phyloP scores from a whole-genome alignment of 345 rosid genomes.

The Citrus maxima region DNA sequence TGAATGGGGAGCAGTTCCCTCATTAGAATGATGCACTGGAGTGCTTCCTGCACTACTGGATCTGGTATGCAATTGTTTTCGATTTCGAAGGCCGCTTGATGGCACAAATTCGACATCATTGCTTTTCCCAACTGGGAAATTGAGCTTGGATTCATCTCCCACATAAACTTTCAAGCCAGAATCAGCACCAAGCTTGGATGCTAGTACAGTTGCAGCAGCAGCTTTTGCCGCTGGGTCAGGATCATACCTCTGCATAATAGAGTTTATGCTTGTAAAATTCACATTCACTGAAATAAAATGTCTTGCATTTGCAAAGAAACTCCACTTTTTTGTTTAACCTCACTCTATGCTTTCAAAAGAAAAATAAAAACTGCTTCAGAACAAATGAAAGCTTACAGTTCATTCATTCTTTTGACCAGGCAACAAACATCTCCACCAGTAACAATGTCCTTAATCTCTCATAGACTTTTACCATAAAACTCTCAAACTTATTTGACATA shows the following conservation, averaged over 20 bases:
- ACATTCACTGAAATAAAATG: neutral
- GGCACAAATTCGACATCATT: constrained; percentile 58
- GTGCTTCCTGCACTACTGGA: constrained; percentile 50
- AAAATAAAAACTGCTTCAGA: neutral
- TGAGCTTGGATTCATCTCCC: constrained; percentile 56
- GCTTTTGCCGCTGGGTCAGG: constrained; percentile 98
- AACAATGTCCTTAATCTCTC: neutral
- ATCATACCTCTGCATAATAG: constrained; percentile 74
- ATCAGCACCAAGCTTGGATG: constrained; percentile 92
- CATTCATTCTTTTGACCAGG: neutral
- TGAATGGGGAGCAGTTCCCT: constrained; percentile 43
- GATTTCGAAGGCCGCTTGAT: constrained; percentile 66
- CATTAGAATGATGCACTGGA: constrained; percentile 38
- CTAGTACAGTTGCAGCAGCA: constrained; percentile 94
- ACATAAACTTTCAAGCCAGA: constrained; percentile 78
- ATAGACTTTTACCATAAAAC: neutral
- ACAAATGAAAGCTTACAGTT: neutral
- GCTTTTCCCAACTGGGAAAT: constrained; percentile 57
- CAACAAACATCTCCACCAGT: neutral
- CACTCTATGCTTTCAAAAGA: neutral
- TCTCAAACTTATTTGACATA: no score
- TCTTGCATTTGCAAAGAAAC: neutral
- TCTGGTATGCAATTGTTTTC: constrained; percentile 53
- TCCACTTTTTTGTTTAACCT: neutral
- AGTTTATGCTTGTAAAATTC: neutral